phyloP scores from a whole-genome alignment of 306 rosid genomes.

The Gillenia trifoliata region DNA sequence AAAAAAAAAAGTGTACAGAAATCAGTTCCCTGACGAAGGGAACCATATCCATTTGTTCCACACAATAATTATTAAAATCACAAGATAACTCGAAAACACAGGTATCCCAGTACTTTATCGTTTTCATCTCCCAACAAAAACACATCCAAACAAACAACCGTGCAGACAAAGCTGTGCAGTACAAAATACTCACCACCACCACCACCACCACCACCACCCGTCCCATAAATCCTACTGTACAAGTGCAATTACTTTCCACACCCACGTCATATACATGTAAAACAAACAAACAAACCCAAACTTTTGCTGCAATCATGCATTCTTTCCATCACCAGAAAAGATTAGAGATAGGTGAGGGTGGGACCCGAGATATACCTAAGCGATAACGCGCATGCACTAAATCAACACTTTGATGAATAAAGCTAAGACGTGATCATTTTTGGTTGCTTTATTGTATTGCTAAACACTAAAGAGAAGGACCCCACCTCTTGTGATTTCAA shows the following conservation, averaged over 20 bases:
- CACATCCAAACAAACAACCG: background rate
- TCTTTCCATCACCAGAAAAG: slow-evolving; percentile 7
- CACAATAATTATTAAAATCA: background rate
- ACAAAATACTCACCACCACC: background rate
- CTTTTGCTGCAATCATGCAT: slow-evolving; percentile 34
- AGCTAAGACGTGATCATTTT: slow-evolving; percentile 36
- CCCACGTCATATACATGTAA: slow-evolving; percentile 34
- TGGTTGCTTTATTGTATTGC: slow-evolving; percentile 18
- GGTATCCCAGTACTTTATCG: background rate
- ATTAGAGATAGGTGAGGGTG: slow-evolving; percentile 31
- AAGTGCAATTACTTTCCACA: slow-evolving; percentile 25
- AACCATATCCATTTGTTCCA: background rate
- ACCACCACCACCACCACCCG: background rate
- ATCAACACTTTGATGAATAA: slow-evolving; percentile 32
- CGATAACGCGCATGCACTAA: slow-evolving; percentile 82
- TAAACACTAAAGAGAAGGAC: slow-evolving; percentile 29
- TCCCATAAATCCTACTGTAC: slow-evolving; percentile 32
- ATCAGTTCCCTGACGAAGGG: too few species aligned
- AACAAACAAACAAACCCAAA: slow-evolving; percentile 47
- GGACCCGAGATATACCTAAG: slow-evolving; percentile 40
- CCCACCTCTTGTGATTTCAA: slow-evolving; percentile 34
- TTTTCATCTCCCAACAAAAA: background rate
- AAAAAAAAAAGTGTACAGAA: too few species aligned
- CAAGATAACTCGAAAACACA: background rate
- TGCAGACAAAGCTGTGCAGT: background rate